Base-by-base conservation (phyloP, 176 grass and related monocot species). In the Phragmites australis region DNA sequence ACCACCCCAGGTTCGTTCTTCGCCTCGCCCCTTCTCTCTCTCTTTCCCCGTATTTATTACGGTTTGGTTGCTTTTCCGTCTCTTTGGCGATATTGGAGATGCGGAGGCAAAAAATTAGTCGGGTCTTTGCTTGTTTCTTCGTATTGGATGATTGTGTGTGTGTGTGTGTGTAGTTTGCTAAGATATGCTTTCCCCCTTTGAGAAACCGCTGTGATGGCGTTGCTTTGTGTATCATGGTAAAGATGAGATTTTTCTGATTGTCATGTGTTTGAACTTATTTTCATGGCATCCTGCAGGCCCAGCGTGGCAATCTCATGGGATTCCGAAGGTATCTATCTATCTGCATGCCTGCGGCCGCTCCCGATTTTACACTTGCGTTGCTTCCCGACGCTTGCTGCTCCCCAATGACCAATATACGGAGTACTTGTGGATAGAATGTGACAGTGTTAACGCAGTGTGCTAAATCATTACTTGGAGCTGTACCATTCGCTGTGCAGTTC, bases 281-380 rank as follows among this genome's bases (percentile, higher is more conserved):
- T 8, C 69, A 30, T 79, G 23, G 32, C 34, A 61, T 75, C 53
- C 52, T 89, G 82, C 82, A 89, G 87, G 70, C 45, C 51, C 26
- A 1, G 44, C 37, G n/a, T 62, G 31, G 76, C 16, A 46, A 62
- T 70, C 39, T 75, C 87, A 46, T 69, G 70, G 82, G 87, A 84
- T 55, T 75, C 82, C 21, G 3, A 63, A 89, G 87, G 87, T 89
- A 75, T 64, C 25, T 12, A 29, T 73, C 50, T 5, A 37, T 41
- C 0, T 37, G 0, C 68, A 51, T 88, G 48, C 40, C 65, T 71
- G 25, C 21, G 44, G 19, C 60, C 8, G 18, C 21, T 72, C 31
- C 42, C 15, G 6, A 9, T 27, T 47, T 6, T 68, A 8, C 18
- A 40, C 62, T 17, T 30, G 15, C 21, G 12, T 42, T 79, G 40